Percentiles rank a stretch among this genome's conserved stretches.
Conservation (phyloP, 2,329 filamentous ascomycete species). For the Cryoendolithus antarcticus region DNA sequence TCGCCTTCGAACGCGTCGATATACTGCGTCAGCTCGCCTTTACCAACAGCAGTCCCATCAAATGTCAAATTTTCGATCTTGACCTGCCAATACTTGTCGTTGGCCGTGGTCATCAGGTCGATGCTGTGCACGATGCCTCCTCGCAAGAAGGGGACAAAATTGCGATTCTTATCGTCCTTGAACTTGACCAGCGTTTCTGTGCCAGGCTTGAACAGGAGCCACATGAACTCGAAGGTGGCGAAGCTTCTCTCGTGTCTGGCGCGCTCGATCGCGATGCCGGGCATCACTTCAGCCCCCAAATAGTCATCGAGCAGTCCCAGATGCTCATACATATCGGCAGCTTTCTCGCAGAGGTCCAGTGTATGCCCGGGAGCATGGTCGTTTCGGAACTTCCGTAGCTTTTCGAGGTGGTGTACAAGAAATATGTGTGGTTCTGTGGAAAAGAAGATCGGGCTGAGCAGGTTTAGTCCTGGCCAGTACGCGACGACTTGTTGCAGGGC, state of each 20-base stretch:
- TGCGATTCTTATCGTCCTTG: background rate
- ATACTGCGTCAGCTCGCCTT: background rate
- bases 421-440: background rate
- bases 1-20: conserved; percentile 1
- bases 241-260: background rate
- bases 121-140: background rate
- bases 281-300: background rate
- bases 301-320: background rate
- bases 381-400: background rate
- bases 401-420: background rate
- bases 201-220: conserved; percentile 1
- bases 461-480: background rate
- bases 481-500: background rate
- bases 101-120: background rate
- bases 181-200: background rate
- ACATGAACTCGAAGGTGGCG: conserved; percentile 1
- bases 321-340: background rate
- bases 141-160: background rate
- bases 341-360: background rate
- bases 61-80: background rate
- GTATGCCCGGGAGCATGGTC: background rate
- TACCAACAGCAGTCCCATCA: background rate
- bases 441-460: background rate
- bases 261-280: background rate
- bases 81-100: background rate